These are phyloP conservation scores for Xylaria scruposa DNA, from an alignment of 495 filamentous ascomycete genomes.

Conservation along the genomic window DNA sequence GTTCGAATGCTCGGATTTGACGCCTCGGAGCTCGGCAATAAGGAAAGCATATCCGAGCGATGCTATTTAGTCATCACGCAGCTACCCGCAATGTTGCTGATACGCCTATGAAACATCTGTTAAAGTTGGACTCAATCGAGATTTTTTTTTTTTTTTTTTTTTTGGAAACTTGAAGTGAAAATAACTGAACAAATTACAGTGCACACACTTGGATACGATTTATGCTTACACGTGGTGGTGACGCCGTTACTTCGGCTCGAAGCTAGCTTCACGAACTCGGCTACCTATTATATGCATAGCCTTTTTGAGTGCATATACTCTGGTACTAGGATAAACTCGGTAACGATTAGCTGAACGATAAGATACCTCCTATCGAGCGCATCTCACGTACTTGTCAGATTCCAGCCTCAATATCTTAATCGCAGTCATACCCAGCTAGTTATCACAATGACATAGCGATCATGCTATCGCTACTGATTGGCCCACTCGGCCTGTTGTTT, in stretches of 20 bases:
- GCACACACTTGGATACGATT: background rate
- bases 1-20: conserved; percentile 18
- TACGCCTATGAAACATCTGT: background rate
- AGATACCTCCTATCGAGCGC: background rate
- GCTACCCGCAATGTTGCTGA: background rate
- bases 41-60: conserved; percentile 8
- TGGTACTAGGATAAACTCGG: background rate
- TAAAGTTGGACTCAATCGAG: background rate
- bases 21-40: conserved; percentile 22
- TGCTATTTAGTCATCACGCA: background rate
- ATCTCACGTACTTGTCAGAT: background rate
- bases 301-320: background rate
- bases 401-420: background rate
- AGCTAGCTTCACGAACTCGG: background rate
- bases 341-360: background rate
- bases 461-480: conserved; percentile 11
- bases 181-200: background rate
- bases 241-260: too few species aligned
- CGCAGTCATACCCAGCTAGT: background rate
- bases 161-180: background rate
- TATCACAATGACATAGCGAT: conserved; percentile 6
- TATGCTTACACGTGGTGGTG: background rate
- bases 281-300: background rate
- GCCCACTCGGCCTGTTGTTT: background rate
- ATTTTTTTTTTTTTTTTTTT: too few species aligned